Evolutionary conservation across 1,284 basidiomycete genomes (phyloP).

Genomic region (Filobasidium uniguttulatum): DNA sequence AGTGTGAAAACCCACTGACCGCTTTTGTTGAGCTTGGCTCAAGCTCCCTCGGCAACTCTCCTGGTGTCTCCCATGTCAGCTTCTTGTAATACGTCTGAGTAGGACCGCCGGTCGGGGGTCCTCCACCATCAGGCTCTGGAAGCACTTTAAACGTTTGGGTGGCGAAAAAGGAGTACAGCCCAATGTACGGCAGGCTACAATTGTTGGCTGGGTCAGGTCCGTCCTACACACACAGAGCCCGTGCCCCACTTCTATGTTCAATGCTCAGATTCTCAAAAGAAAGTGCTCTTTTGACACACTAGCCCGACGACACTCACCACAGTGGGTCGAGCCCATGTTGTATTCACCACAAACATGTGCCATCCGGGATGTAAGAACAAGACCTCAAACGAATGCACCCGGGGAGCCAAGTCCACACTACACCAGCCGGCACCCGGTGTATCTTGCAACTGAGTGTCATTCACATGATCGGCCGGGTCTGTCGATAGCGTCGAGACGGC

Average conservation of each 20-base stretch:
- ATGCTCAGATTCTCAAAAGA: neutral
- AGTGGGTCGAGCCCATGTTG: slow-evolving; percentile 30
- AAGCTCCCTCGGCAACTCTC: slow-evolving; percentile 20
- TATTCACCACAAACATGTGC: slow-evolving; percentile 34
- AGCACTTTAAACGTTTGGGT: slow-evolving; percentile 25
- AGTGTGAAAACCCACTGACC: slow-evolving; percentile 11
- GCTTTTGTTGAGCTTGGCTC: too few relatives aligned
- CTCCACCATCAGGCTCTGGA: slow-evolving; percentile 19
- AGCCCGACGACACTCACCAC: slow-evolving; percentile 29
- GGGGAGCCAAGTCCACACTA: slow-evolving; percentile 12
- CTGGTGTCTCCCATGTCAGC: slow-evolving; percentile 21
- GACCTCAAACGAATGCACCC: slow-evolving; percentile 22
- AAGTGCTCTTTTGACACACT: neutral
- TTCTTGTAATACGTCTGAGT: slow-evolving; percentile 25
- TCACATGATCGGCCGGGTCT: slow-evolving; percentile 1
- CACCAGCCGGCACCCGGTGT: slow-evolving; percentile 9
- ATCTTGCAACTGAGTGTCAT: neutral
- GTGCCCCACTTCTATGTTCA: neutral
- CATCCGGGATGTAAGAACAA: slow-evolving; percentile 27
- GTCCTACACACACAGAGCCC: neutral
- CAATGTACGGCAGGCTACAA: slow-evolving; percentile 22
- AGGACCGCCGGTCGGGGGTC: slow-evolving; percentile 15
- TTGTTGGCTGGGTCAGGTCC: slow-evolving; percentile 16
- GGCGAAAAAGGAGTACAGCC: slow-evolving; percentile 29
- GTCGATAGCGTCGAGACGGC: neutral